phyloP scores from a whole-genome alignment of 2,329 filamentous ascomycete species.

The Fusarium algeriense region DNA sequence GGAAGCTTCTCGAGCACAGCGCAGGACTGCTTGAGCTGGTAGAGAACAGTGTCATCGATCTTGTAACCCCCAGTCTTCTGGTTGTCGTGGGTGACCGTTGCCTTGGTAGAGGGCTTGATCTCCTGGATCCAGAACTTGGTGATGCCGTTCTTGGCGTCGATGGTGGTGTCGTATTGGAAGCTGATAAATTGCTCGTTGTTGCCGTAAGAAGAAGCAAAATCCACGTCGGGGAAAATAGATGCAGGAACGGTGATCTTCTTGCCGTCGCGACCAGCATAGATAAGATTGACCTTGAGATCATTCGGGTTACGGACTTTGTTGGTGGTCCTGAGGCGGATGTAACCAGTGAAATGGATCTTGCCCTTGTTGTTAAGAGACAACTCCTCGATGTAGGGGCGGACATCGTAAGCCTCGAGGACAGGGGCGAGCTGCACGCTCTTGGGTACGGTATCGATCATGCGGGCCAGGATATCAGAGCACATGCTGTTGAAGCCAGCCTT shows the following conservation, averaged over 20 bases:
- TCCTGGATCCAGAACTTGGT: constrained; percentile 50
- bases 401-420: constrained; percentile 45
- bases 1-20: background rate
- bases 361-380: constrained; percentile 46
- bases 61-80: constrained; percentile 45
- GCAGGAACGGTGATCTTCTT: constrained; percentile 14
- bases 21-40: constrained; percentile 47
- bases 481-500: constrained; percentile 52
- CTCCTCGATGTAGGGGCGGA: constrained; percentile 51
- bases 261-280: constrained; percentile 19
- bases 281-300: constrained; percentile 44
- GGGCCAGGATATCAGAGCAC: constrained; percentile 49
- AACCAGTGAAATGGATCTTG: constrained; percentile 43
- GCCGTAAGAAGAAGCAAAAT: constrained; percentile 20
- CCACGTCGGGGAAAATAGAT: background rate
- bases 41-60: constrained; percentile 46
- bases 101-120: constrained; percentile 39
- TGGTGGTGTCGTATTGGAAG: constrained; percentile 47
- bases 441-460: constrained; percentile 55
- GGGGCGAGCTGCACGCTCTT: constrained; percentile 47
- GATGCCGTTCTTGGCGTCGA: constrained; percentile 46
- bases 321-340: constrained; percentile 42
- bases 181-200: constrained; percentile 47
- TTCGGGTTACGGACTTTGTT: constrained; percentile 33
- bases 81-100: constrained; percentile 43